A percentile compares a stretch with the other conserved stretches of the same genome.
Conservation (phyloP, 441 rosid species). For the Erodium texanum region DNA sequence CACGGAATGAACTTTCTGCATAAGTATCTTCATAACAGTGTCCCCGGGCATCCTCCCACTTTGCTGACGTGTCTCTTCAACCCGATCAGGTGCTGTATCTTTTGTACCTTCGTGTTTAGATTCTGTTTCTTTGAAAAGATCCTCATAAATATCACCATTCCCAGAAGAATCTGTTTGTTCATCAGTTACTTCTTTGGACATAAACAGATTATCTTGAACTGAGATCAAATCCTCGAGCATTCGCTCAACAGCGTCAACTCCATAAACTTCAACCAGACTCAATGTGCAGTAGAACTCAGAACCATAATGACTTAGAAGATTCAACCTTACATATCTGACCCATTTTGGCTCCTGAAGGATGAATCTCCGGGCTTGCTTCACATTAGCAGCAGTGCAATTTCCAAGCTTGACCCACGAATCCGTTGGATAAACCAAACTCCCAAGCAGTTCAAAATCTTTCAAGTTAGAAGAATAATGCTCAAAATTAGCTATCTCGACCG, state of each 20-base stretch:
- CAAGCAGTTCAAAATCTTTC: slow-evolving; percentile 68
- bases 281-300: slow-evolving; percentile 88
- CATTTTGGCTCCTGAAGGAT: slow-evolving; percentile 58
- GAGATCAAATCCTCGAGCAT: slow-evolving; percentile 89
- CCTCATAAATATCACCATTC: slow-evolving; percentile 32
- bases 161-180: slow-evolving; percentile 22
- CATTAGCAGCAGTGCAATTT: slow-evolving; percentile 70
- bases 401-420: slow-evolving; percentile 68
- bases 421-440: slow-evolving; percentile 76
- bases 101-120: slow-evolving; percentile 28
- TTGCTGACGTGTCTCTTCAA: slow-evolving; percentile 58
- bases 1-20: slow-evolving; percentile 77
- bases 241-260: slow-evolving; percentile 86
- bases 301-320: slow-evolving; percentile 68
- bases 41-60: slow-evolving; percentile 87
- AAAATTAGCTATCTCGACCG: slow-evolving; percentile 71
- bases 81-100: slow-evolving; percentile 30
- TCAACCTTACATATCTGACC: slow-evolving; percentile 75
- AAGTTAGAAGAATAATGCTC: slow-evolving; percentile 88
- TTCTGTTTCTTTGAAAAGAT: slow-evolving; percentile 25
- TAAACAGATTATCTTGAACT: slow-evolving; percentile 41
- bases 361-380: slow-evolving; percentile 60
- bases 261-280: slow-evolving; percentile 68
- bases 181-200: slow-evolving; percentile 32
- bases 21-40: slow-evolving; percentile 68